Conservation (phyloP, 495 filamentous ascomycete genomes). For the Apodospora peruviana region DNA sequence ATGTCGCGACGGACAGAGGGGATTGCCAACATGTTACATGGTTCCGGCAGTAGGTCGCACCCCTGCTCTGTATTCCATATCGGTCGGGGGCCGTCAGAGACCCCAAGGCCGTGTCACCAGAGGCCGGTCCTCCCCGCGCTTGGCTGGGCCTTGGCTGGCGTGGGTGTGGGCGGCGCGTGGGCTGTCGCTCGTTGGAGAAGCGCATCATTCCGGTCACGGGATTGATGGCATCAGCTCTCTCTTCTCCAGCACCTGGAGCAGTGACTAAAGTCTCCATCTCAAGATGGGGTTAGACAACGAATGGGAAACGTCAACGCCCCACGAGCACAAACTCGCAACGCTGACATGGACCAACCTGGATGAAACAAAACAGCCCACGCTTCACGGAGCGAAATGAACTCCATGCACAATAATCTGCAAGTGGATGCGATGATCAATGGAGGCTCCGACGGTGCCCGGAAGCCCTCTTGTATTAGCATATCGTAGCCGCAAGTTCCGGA, state of each 20-base stretch:
- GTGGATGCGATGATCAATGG: slow-evolving; percentile 1
- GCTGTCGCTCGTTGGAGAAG: neutral
- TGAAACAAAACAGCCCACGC: neutral
- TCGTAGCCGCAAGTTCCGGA: slow-evolving; percentile 6
- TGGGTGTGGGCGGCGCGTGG: neutral
- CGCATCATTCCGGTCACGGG: neutral
- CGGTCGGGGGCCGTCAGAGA: neutral
- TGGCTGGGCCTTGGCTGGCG: neutral
- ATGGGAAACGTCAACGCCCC: slow-evolving; percentile 34
- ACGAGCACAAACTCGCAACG: slow-evolving; percentile 28
- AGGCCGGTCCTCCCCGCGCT: neutral
- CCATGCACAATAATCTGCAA: slow-evolving; percentile 6
- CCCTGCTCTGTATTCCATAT: neutral
- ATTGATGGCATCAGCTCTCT: neutral
- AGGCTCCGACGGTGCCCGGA: neutral
- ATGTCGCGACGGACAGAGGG: neutral
- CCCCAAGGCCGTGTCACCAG: neutral
- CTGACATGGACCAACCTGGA: slow-evolving; percentile 7
- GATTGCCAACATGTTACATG: neutral
- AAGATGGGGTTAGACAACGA: slow-evolving; percentile 24
- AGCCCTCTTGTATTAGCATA: slow-evolving; percentile 11
- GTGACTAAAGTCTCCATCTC: slow-evolving; percentile 1
- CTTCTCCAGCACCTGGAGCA: neutral
- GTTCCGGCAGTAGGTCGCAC: neutral
- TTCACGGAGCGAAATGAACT: neutral